Base-by-base conservation (phyloP, 2,329 filamentous ascomycete species). In the Claviceps africana region DNA sequence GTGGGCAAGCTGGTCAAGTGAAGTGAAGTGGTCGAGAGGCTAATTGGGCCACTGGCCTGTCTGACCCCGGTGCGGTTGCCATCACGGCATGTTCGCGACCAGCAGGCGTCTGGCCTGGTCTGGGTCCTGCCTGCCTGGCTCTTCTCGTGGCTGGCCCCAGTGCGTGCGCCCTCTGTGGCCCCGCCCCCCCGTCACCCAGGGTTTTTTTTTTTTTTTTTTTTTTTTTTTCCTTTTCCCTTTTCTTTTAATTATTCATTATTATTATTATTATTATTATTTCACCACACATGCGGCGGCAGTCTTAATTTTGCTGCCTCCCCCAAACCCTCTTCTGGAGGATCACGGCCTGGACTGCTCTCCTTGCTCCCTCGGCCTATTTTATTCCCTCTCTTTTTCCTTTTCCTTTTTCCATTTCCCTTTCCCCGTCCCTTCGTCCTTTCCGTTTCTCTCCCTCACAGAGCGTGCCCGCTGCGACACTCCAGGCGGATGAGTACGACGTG, bases 311-410 rank as follows among this genome's bases (percentile, higher is more conserved):
- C 37, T 28, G 42, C 33, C 25, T 30, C 22, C 49, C 48, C 22
- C 21, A 45, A 51, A 51, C 31, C 49, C 42, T 51, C 49, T 51
- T 22, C 42, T 46, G 42, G 49, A 46, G 43, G 42, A 51, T 39
- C 49, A 46, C 49, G 33, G 21, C 42, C 30, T 44, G 48, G 48
- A 50, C 48, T 17, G 42, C 33, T 31, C 39, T 31, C 42, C 28
- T 35, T 47, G 15, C 52, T 43, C 21, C 40, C 40, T 43, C 19
- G 19, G 40, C 40, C 40, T 43, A 43, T 43, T 43, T 43, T 22
- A 15, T 43, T 6, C 33, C 33, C 33, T 52, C 51, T 53, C 53
- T 53, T 51, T 54, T 53, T 53, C 53, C 55, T 51, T 52, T 25
- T n/a, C n/a, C n/a, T n/a, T n/a, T n/a, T n/a, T n/a, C n/a, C n/a